phyloP scores from a whole-genome alignment of 2,329 filamentous ascomycete species.

The Lecanoromycetidae sp. region DNA sequence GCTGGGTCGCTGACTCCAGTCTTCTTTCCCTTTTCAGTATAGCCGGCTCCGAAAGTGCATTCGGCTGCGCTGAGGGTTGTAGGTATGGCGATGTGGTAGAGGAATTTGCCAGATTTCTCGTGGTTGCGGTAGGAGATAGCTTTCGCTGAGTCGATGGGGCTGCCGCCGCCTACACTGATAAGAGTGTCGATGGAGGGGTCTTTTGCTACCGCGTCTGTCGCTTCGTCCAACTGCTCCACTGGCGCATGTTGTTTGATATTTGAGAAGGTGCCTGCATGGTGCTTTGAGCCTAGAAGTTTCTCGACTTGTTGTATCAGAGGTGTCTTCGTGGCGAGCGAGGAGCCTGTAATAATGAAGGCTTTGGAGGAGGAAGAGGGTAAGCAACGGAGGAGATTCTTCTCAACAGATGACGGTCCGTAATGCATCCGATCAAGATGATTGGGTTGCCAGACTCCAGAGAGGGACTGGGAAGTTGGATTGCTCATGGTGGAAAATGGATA shows the following conservation, averaged over 20 bases:
- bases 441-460: constrained; percentile 40
- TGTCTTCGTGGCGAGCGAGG: constrained; percentile 43
- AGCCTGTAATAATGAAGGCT: constrained; percentile 46
- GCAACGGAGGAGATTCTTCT: constrained; percentile 34
- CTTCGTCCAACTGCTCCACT: constrained; percentile 41
- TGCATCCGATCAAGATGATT: constrained; percentile 38
- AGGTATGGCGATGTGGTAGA: constrained; percentile 37
- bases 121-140: constrained; percentile 35
- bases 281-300: constrained; percentile 30
- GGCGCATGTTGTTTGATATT: constrained; percentile 46
- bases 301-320: constrained; percentile 41
- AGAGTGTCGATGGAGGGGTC: constrained; percentile 41
- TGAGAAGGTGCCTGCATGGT: constrained; percentile 43
- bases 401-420: constrained; percentile 39
- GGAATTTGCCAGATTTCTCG: constrained; percentile 30
- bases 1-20: constrained; percentile 33
- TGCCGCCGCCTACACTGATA: constrained; percentile 43
- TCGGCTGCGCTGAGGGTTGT: constrained; percentile 43
- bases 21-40: constrained; percentile 40
- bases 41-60: constrained; percentile 42
- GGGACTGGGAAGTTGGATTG: constrained; percentile 29
- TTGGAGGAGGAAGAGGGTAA: constrained; percentile 35
- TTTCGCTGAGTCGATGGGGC: constrained; percentile 42
- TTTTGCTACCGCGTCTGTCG: constrained; percentile 35
- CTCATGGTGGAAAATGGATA: constrained; percentile 25